Evolutionary conservation across 2,329 filamentous ascomycete genomes (phyloP), one percentile per base, ranked within the genome.

Genomic region (Aspergillus sp.): DNA sequence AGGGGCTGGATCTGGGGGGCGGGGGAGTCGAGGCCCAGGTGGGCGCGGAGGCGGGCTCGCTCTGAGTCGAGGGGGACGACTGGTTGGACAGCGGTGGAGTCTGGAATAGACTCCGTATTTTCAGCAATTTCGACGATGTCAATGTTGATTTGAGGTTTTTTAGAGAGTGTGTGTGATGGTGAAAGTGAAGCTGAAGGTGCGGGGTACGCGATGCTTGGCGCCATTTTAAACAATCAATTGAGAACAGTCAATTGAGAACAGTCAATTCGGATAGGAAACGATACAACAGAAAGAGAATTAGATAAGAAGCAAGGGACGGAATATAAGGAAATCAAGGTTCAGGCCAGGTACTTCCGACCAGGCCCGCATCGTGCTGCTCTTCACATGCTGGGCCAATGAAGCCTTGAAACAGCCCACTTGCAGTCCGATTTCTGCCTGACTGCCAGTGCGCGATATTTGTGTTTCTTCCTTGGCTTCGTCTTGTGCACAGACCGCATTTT

Each of bases 11-110:
- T 24, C 15, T 47, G 48, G 12, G 55, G 33, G 42, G 53, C 15
- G 17, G 37, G 33, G 22, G 42, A 45, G 9, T 52, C 55, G 17
- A 57, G 49, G 20, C 55, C 55, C n/a, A 57, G 44, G 15, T 57
- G 55, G 15, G 37, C 22, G 24, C 55, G 49, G 8, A 57, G 55
- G 5, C 41, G 42, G 37, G 37, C 15, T 24, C 44, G 40, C 24
- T 48, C 49, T 17, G 22, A 6, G 15, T 41, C 17, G 5, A 57
- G 42, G n/a, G 34, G 22, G 22, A 45, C 41, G 1, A 8, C 12
- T 41, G 20, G 22, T 11, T 30, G 19, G 19, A n/a, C 30, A 24
- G 15, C 9, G 34, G 48, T 33, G 44, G 33, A 46, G 7, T 27
- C 27, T 9, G 8, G 1, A 24, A 24, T 7, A 7, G 2, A 22